Conservation (phyloP, 495 filamentous ascomycete genomes). For the Annulohypoxylon moriforme region DNA sequence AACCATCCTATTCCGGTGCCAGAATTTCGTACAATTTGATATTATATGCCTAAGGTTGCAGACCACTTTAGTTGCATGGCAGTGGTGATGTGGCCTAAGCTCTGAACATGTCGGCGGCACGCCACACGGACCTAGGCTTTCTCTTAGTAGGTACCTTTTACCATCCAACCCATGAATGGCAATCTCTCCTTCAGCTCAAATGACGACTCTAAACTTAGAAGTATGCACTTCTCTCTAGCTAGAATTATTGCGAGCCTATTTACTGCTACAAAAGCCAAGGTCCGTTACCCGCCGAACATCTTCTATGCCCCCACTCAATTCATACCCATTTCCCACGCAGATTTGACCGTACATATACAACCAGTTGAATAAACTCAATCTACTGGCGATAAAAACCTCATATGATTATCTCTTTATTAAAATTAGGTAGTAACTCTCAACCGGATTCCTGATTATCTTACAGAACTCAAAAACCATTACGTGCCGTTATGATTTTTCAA, state of each 20-base stretch:
- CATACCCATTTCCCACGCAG: not conserved
- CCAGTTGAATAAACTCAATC: not conserved
- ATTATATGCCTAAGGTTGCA: not conserved
- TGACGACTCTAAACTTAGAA: no score
- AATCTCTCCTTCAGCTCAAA: not conserved
- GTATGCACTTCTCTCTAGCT: no score
- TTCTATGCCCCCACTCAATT: no score
- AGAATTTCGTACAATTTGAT: not conserved
- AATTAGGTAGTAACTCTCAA: not conserved
- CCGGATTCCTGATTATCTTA: not conserved
- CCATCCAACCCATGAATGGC: not conserved
- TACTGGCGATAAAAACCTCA: not conserved
- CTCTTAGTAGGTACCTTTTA: not conserved
- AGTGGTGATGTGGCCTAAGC: not conserved
- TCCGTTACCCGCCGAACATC: no score
- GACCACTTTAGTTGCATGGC: not conserved
- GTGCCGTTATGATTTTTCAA: not conserved
- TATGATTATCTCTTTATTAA: not conserved
- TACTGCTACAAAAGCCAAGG: no score
- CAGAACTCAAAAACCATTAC: not conserved
- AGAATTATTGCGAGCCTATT: no score
- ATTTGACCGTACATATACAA: not conserved
- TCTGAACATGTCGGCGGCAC: not conserved
- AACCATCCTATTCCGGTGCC: slow-evolving; percentile 6
- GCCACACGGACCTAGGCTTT: not conserved